A percentile compares a stretch with the other conserved stretches of the same genome.
phyloP scores from a whole-genome alignment of 805 yeast genomes.

The Wickerhamiella sergipiensis region DNA sequence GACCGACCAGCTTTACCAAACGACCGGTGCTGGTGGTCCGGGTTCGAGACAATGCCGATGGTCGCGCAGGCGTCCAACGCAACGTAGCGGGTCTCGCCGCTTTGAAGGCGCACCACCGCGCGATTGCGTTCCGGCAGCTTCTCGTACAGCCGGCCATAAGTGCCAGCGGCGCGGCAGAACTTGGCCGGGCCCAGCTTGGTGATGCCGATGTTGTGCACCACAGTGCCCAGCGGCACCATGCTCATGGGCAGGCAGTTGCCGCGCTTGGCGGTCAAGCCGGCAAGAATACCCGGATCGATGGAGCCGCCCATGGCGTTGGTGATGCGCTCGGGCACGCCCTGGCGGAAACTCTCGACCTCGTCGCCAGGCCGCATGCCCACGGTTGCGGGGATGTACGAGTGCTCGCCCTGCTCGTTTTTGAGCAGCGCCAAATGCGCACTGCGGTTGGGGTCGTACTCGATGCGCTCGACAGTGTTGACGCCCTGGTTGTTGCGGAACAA shows the following conservation, averaged over 20 bases:
- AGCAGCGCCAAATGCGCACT: slow-evolving; percentile 84
- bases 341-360: slow-evolving; percentile 72
- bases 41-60: slow-evolving; percentile 81
- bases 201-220: slow-evolving; percentile 77
- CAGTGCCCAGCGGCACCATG: slow-evolving; percentile 90
- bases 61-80: slow-evolving; percentile 83
- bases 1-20: slow-evolving; percentile 96
- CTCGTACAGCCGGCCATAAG: slow-evolving; percentile 77
- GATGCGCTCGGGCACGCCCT: slow-evolving; percentile 70
- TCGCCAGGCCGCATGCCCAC: slow-evolving; percentile 93
- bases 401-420: slow-evolving; percentile 41
- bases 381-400: slow-evolving; percentile 76
- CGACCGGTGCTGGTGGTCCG: slow-evolving; percentile 77
- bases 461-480: slow-evolving; percentile 64
- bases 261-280: slow-evolving; percentile 74
- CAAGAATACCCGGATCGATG: slow-evolving; percentile 80
- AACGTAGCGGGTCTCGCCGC: slow-evolving; percentile 90
- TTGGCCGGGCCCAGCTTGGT: slow-evolving; percentile 67
- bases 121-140: slow-evolving; percentile 55
- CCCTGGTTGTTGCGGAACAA: slow-evolving; percentile 56
- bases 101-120: slow-evolving; percentile 70
- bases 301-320: slow-evolving; percentile 79
- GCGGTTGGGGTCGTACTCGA: slow-evolving; percentile 93
- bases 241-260: slow-evolving; percentile 90
- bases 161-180: slow-evolving; percentile 87